Evolutionary conservation across 1,284 basidiomycete genomes (phyloP), one percentile per base, ranked within the genome.

Genomic region (Cutaneotrichosporon cavernicola): DNA sequence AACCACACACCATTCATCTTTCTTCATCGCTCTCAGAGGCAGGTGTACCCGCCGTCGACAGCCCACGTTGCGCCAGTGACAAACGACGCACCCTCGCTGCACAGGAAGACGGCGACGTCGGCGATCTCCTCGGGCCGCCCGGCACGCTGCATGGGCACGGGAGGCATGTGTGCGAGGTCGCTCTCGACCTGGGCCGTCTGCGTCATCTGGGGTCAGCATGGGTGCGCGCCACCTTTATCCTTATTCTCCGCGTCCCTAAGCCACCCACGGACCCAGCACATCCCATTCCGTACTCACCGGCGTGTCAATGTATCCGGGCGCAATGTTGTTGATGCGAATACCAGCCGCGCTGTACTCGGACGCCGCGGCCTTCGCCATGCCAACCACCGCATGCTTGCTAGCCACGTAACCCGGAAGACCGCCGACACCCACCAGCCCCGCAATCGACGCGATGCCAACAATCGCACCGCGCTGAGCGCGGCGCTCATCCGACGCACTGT

Each of bases 61-160:
- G 70, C 56, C 73, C 70, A 76, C 13, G 67, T 66, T 2, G 71
- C 70, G 30, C 74, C 74, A 26, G 72, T 72, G 4, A 73, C 72
- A 46, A 72, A 76, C 56, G 68, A 70, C 22, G 72, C 72, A 60
- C 69, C 69, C 64, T 72, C 70, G 21, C 64, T 59, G 16, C 57
- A 58, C 43, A 76, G 60, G 62, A 76, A 76, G 16, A 74, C 52
- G 10, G 70, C 61, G 14, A 72, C 69, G 64, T 76, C 74, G 2
- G 74, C 74, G 31, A 76, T 63, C 63, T 76, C 74, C 38, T 73
- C 72, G 5, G 70, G 61, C n/a, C 50, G 34, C 5, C 53, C 64
- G 11, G 50, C 22, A 16, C 64, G 61, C 11, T 34, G 26, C n/a
- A 53, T 56, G 7, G 64, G 60, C 13, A 58, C 52, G 1, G 49